Base-by-base conservation (phyloP, 257 asterid genomes). In the Plectranthus barbatus region DNA sequence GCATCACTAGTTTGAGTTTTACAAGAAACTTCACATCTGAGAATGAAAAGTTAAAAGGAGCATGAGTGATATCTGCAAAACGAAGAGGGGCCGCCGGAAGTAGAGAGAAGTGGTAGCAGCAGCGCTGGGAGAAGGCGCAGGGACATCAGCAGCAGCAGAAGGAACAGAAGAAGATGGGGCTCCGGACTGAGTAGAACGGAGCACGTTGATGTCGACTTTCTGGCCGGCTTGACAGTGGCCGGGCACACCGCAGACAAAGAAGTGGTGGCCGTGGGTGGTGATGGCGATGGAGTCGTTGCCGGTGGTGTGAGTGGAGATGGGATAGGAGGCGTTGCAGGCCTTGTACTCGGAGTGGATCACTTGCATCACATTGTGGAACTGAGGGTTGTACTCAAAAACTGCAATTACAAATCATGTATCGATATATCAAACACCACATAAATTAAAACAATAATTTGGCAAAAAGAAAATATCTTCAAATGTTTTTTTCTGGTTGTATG, bases 181-280 rank as follows among this genome's bases (percentile, higher is more conserved):
- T n/a, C 60, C 72, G 0, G 87, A 72, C 3, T 88, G 81, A 23
- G 69, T 26, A n/a, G 86, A 37, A 9, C 73, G 84, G 23, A 70
- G 75, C 7, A 83, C 95, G 4, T 86, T 86, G 70, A 89, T 86
- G 52, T 89, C 95, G 19, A 89, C 91, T 64, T 76, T 89, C 54
- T 89, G 97, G 4, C 97, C 97, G 0, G 97, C 55, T 64, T 84
- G 93, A 62, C 97, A 89, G 68, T 89, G 97, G 9, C 94, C 97
- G 26, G 97, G 93, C 0, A 84, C 86, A 4, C 91, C 91, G 24
- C 96, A 89, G 21, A 89, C 58, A 71, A 86, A 89, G 71, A 82
- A 83, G 70, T 87, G 95, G 78, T 90, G 97, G 14, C 95, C 94
- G 15, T 68, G 75, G 18, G 74, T 73, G 26, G 62, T 47, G 67